Conservation (phyloP, 177 flowering plant genomes). For the Vitis hybrid region DNA sequence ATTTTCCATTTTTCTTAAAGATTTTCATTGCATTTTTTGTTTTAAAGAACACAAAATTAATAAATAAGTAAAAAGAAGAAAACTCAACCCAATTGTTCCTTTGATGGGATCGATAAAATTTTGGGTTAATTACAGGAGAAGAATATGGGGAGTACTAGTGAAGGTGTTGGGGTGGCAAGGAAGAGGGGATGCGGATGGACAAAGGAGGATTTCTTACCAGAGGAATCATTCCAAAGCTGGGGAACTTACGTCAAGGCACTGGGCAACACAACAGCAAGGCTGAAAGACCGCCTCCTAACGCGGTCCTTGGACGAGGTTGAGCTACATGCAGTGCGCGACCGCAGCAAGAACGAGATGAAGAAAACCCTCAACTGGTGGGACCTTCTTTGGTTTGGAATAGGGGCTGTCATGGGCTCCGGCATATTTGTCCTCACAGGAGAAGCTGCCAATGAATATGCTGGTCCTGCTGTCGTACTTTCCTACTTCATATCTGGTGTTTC, state of each 20-base stretch:
- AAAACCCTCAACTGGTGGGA: slow-evolving; percentile 26
- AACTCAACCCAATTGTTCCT: too few species aligned
- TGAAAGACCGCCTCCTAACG: slow-evolving; percentile 13
- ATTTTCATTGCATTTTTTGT: too few species aligned
- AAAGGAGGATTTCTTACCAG: slow-evolving; percentile 30
- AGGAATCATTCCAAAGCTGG: slow-evolving; percentile 32
- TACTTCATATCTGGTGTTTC: slow-evolving; percentile 23
- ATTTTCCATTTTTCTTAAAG: too few species aligned
- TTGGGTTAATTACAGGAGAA: too few species aligned
- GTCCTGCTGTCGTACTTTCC: slow-evolving; percentile 25
- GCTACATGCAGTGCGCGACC: slow-evolving; percentile 13
- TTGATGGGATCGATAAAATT: too few species aligned
- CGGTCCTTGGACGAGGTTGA: slow-evolving; percentile 21
- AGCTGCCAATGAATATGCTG: slow-evolving; percentile 15
- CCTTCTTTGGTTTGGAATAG: slow-evolving; percentile 27
- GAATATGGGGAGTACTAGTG: slow-evolving; percentile 9
- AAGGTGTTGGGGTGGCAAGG: slow-evolving; percentile 1
- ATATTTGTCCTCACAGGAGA: slow-evolving; percentile 28
- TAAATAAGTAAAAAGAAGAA: too few species aligned
- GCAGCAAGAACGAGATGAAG: slow-evolving; percentile 24
- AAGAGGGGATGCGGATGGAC: slow-evolving; percentile 21
- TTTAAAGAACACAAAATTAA: too few species aligned
- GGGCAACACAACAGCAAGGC: slow-evolving; percentile 10
- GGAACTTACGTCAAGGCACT: slow-evolving; percentile 23
- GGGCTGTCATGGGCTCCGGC: slow-evolving; percentile 26